Evolutionary conservation across 441 rosid genomes (phyloP), one percentile per base, ranked within the genome.

Genomic region (Euphorbia celastroides): DNA sequence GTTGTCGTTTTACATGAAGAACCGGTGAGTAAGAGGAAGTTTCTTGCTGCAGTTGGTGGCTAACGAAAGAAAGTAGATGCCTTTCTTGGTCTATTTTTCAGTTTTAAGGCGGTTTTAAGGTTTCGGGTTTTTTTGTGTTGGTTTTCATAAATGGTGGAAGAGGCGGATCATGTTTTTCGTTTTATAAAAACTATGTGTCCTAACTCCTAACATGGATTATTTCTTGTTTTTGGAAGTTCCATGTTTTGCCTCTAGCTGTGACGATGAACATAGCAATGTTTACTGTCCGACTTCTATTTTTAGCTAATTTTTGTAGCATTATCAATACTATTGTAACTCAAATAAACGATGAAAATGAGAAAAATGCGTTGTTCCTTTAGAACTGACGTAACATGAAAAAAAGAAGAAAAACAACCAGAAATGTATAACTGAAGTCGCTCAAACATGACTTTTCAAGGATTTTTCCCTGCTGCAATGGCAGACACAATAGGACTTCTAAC

Each of bases 1-100:
- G 82, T 94, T 56, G 96, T 83, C 67, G 64, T 79, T 60, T 64
- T 94, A 72, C 82, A 80, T 30, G 94, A 88, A 84, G 98, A 94
- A 31, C 86, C 90, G 19, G 74, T 17, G 36, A 83, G 80, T 77
- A 82, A 84, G 70, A 80, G 70, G 78, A 93, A 88, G 71, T 83
- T 91, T 74, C 70, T 88, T 55, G 75, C 72, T 34, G 91, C 88
- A 1, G 77, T 72, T 36, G 79, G 82, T 68, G 75, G 77, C 77
- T 88, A 82, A 79, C 0, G 60, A 66, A 60, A 75, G 68, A 28
- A 7, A 31, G 64, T 46, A 73, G 70, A 57, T 41, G 23, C 46
- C n/a, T 2, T 19, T 70, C 57, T 60, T 36, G 46, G 44, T 2
- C 14, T 54, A 38, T 57, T 71, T 64, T 65, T n/a, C n/a, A n/a